Conservation (phyloP, 352 stramenopile genomes). For the Phytophthora citrophthora region DNA sequence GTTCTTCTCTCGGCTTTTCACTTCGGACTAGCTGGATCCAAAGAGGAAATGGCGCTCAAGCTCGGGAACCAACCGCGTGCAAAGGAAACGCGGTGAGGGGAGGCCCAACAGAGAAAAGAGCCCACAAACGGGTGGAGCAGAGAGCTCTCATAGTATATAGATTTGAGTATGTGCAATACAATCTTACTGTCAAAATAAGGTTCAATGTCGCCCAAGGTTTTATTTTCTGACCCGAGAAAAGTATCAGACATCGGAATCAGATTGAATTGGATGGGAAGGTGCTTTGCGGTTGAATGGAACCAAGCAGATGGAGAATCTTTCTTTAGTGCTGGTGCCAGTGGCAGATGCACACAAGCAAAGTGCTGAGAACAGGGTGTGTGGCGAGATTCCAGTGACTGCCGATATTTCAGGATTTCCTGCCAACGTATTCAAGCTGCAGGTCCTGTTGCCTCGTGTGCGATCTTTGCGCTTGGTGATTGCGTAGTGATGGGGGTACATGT, state of each 20-base stretch:
- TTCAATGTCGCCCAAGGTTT: slow-evolving; percentile 48
- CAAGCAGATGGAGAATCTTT: slow-evolving; percentile 10
- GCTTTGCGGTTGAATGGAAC: slow-evolving; percentile 6
- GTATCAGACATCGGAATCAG: slow-evolving; percentile 3
- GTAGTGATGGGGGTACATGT: slow-evolving; percentile 6
- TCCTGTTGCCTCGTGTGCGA: not conserved
- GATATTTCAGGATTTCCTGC: no score
- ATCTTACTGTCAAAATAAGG: slow-evolving; percentile 41
- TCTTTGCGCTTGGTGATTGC: slow-evolving; percentile 19
- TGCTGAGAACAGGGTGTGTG: slow-evolving; percentile 5
- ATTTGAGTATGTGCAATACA: slow-evolving; percentile 45
- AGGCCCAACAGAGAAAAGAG: slow-evolving; percentile 37
- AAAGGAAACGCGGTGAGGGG: slow-evolving; percentile 14
- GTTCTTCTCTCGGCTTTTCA: slow-evolving; percentile 31
- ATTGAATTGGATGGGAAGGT: slow-evolving; percentile 10
- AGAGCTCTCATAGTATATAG: slow-evolving; percentile 28
- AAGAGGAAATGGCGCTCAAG: slow-evolving; percentile 59
- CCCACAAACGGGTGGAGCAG: slow-evolving; percentile 66
- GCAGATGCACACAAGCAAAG: not conserved
- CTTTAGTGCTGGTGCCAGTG: not conserved
- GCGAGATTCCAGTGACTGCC: not conserved
- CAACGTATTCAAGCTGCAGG: no score
- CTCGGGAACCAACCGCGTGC: slow-evolving; percentile 15
- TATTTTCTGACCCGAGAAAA: slow-evolving; percentile 18
- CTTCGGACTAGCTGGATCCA: slow-evolving; percentile 55